These are phyloP conservation scores for Neurospora sublineolata DNA, from an alignment of 495 filamentous ascomycete species.

Conservation along the genomic window DNA sequence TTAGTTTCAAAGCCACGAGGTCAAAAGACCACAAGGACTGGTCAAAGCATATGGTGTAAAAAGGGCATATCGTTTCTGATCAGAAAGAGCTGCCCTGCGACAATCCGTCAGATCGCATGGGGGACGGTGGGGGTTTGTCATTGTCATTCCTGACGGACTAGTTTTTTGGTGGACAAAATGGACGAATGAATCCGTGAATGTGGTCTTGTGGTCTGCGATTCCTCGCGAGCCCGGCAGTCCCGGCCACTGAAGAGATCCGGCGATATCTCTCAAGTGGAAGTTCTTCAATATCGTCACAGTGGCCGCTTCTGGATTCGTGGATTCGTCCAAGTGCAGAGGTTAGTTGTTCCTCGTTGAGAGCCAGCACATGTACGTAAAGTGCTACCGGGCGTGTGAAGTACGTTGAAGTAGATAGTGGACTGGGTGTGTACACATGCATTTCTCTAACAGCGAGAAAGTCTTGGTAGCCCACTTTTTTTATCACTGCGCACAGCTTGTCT, in stretches of 20 bases:
- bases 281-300: neutral
- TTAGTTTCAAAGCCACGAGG: neutral
- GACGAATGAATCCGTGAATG: neutral
- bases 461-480: neutral
- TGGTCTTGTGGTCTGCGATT: neutral
- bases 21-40: neutral
- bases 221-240: neutral
- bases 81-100: neutral
- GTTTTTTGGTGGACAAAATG: neutral
- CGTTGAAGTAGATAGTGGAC: neutral
- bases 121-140: neutral
- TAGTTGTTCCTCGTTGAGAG: neutral
- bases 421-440: neutral
- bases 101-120: neutral
- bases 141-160: neutral
- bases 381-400: neutral
- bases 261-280: neutral
- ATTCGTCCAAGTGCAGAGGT: neutral
- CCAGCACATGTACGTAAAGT: neutral
- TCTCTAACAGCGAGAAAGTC: neutral
- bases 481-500: neutral
- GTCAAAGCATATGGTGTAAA: neutral
- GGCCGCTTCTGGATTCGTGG: neutral
- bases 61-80: neutral
- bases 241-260: neutral